phyloP scores from a whole-genome alignment of 1,284 basidiomycete species.

The Sporisorium scitamineum region DNA sequence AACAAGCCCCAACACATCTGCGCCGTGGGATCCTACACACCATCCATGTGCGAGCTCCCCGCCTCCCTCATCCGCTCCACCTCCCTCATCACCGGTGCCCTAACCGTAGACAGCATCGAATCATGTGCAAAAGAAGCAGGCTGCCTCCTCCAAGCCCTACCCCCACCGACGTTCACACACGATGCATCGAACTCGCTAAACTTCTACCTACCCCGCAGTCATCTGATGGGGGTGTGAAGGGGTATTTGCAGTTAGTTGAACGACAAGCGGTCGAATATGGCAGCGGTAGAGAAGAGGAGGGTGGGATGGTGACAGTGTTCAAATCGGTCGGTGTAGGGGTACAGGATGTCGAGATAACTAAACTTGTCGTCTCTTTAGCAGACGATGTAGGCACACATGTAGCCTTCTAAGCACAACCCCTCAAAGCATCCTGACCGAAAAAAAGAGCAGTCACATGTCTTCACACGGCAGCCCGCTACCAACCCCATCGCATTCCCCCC shows the following conservation, averaged over 20 bases:
- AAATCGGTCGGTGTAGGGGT: conserved; percentile 41
- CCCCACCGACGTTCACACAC: neutral
- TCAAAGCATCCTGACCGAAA: no score
- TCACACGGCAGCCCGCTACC: no score
- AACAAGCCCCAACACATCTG: conserved; percentile 6
- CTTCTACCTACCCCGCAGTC: conserved; percentile 1
- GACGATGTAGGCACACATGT: conserved; percentile 12
- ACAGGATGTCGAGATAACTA: conserved; percentile 39
- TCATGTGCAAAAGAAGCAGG: conserved; percentile 33
- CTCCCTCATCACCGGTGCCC: neutral
- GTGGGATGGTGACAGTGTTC: conserved; percentile 22
- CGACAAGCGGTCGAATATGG: neutral
- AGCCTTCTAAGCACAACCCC: no score
- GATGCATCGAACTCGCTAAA: neutral
- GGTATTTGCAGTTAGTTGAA: conserved; percentile 1
- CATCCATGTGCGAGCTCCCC: conserved; percentile 31
- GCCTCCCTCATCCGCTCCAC: neutral
- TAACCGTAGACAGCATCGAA: conserved; percentile 30
- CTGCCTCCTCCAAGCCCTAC: conserved; percentile 20
- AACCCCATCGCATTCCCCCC: no score
- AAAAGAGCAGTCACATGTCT: no score
- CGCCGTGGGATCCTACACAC: conserved; percentile 34
- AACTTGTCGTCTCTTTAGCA: conserved; percentile 11
- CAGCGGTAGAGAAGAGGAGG: neutral
- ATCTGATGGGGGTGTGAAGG: neutral